These are phyloP conservation scores for Prunus davidiana DNA, from an alignment of 306 rosid genomes.

Conservation along the genomic window DNA sequence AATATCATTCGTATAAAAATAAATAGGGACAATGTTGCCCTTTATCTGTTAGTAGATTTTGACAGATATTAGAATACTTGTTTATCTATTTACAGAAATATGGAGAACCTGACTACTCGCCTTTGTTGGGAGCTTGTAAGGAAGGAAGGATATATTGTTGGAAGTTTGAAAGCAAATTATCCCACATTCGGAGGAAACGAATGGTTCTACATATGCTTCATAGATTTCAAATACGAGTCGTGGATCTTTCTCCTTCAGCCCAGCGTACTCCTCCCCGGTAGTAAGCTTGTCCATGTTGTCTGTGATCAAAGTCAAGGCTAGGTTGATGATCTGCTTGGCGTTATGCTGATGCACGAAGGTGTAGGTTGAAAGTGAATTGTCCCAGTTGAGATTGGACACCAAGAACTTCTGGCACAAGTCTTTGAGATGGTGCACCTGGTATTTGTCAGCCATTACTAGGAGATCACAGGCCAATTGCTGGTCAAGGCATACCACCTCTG, in stretches of 20 bases:
- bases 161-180: too few relatives aligned
- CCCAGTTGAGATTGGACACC: slow-evolving; percentile 54
- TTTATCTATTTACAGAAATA: slow-evolving; percentile 45
- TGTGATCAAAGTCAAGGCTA: slow-evolving; percentile 45
- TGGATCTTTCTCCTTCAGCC: slow-evolving; percentile 56
- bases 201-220: slow-evolving; percentile 31
- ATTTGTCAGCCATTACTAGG: slow-evolving; percentile 53
- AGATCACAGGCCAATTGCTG: slow-evolving; percentile 61
- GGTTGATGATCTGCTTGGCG: slow-evolving; percentile 41
- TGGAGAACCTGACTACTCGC: slow-evolving; percentile 61
- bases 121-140: slow-evolving; percentile 82
- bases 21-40: too few relatives aligned
- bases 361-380: slow-evolving; percentile 46
- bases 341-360: slow-evolving; percentile 62
- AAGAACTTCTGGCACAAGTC: slow-evolving; percentile 57
- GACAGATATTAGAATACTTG: background rate
- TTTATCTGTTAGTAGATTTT: too few relatives aligned
- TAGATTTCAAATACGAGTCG: slow-evolving; percentile 64
- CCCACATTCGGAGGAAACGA: too few relatives aligned
- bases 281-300: slow-evolving; percentile 59
- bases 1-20: too few relatives aligned
- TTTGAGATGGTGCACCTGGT: slow-evolving; percentile 74
- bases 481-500: slow-evolving; percentile 62
- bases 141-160: slow-evolving; percentile 59
- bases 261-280: slow-evolving; percentile 38